phyloP scores from a whole-genome alignment of 768 basidiomycete genomes.

The Thelephora aurantiotincta region DNA sequence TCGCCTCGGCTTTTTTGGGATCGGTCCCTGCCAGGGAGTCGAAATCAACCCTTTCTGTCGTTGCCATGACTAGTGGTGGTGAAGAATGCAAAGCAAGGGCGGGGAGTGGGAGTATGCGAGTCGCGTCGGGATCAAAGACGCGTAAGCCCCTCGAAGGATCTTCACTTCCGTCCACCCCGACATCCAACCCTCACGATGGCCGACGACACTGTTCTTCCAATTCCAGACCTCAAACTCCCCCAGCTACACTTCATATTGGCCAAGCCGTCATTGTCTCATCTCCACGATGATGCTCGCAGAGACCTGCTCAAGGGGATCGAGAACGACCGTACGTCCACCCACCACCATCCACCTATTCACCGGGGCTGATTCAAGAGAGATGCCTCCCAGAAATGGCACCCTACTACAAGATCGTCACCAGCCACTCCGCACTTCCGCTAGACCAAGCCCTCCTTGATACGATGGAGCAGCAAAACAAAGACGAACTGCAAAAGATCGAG shows the following conservation, averaged over 20 bases:
- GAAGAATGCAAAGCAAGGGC: background rate
- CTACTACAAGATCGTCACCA: conserved; percentile 51
- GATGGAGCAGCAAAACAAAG: conserved; percentile 58
- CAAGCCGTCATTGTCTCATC: conserved; percentile 38
- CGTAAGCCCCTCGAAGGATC: background rate
- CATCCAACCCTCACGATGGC: conserved; percentile 38
- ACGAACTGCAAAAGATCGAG: conserved; percentile 62
- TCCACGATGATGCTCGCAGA: conserved; percentile 53
- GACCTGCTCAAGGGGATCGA: conserved; percentile 62
- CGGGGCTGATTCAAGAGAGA: background rate
- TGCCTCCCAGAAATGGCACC: conserved; percentile 67
- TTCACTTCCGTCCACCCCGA: conserved; percentile 1
- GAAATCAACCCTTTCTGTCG: conserved; percentile 36
- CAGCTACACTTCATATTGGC: conserved; percentile 69
- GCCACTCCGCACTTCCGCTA: conserved; percentile 32
- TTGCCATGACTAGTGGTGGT: background rate
- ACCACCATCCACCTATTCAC: background rate
- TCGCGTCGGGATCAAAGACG: conserved; percentile 16
- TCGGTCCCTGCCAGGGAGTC: conserved; percentile 28
- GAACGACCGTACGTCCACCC: conserved; percentile 49
- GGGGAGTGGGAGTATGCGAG: background rate
- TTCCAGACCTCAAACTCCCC: conserved; percentile 74
- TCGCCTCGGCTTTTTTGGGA: conserved; percentile 48
- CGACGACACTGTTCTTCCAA: conserved; percentile 72
- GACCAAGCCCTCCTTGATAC: conserved; percentile 38